phyloP scores from a whole-genome alignment of 176 grass and related monocot genomes.

The Thalia dealbata region DNA sequence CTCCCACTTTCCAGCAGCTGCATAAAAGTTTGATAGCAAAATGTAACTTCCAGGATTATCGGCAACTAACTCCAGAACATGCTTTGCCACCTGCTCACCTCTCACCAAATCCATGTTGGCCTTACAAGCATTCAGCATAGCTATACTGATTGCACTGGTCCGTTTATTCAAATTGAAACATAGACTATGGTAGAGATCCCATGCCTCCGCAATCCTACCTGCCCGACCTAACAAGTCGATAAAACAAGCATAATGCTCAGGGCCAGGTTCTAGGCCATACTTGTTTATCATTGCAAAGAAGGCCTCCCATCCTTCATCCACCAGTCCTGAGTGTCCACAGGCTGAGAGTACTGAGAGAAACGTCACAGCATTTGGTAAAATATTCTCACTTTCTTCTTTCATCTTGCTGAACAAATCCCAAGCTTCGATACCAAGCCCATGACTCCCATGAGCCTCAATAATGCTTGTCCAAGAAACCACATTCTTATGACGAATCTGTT shows the following conservation, averaged over 20 bases:
- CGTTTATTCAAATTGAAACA: slow-evolving; percentile 4
- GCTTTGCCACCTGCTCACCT: slow-evolving; percentile 35
- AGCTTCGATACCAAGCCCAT: slow-evolving; percentile 32
- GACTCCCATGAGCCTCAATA: slow-evolving; percentile 33
- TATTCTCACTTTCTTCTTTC: slow-evolving; percentile 11
- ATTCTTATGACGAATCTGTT: slow-evolving; percentile 33
- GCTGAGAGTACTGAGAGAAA: slow-evolving; percentile 52
- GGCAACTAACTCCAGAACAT: slow-evolving; percentile 28
- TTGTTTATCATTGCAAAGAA: slow-evolving; percentile 44
- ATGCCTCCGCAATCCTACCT: slow-evolving; percentile 43
- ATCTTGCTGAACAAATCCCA: slow-evolving; percentile 40
- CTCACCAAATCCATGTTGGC: slow-evolving; percentile 38
- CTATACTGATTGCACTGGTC: slow-evolving; percentile 32
- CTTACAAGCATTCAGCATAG: slow-evolving; percentile 45
- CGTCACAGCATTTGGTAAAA: slow-evolving; percentile 52
- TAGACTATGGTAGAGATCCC: slow-evolving; percentile 43
- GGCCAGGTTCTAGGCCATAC: slow-evolving; percentile 34
- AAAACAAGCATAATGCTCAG: slow-evolving; percentile 45
- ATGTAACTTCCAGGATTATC: slow-evolving; percentile 41
- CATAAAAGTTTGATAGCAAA: slow-evolving; percentile 46
- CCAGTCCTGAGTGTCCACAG: slow-evolving; percentile 44
- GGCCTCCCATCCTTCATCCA: slow-evolving; percentile 31
- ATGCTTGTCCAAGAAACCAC: slow-evolving; percentile 63
- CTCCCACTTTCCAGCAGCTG: slow-evolving; percentile 29
- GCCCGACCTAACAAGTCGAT: slow-evolving; percentile 48